Percentiles rank a stretch among this genome's conserved stretches.
These are phyloP conservation scores for Pelargonium fulgidum DNA, from an alignment of 441 rosid genomes.

Conservation along the genomic window DNA sequence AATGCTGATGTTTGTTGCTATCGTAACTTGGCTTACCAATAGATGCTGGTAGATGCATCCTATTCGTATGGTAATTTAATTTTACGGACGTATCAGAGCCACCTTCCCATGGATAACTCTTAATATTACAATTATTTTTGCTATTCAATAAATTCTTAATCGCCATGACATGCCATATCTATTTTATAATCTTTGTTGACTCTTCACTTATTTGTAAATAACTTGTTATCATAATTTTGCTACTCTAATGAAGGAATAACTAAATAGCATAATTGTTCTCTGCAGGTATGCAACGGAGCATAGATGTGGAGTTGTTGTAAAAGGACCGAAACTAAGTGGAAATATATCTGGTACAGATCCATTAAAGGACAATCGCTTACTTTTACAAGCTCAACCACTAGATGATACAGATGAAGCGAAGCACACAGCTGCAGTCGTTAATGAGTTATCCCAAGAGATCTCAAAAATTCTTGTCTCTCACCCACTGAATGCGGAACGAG, in stretches of 20 bases:
- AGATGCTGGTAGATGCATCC: not conserved
- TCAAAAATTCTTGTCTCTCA: constrained; percentile 64
- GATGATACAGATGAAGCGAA: constrained; percentile 79
- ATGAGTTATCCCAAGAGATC: constrained; percentile 75
- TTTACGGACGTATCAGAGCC: not conserved
- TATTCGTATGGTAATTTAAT: not conserved
- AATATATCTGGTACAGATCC: constrained; percentile 96
- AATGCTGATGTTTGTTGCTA: not conserved
- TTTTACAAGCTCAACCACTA: constrained; percentile 64
- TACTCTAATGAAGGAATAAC: not conserved
- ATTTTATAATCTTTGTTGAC: too few relatives aligned
- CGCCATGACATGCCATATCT: too few relatives aligned
- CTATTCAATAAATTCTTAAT: too few relatives aligned
- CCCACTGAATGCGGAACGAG: constrained; percentile 64
- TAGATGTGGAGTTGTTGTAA: constrained; percentile 92
- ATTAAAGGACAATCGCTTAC: constrained; percentile 78
- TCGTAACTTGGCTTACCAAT: not conserved
- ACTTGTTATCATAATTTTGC: too few relatives aligned
- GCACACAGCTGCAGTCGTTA: constrained; percentile 75
- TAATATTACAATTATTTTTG: too few relatives aligned
- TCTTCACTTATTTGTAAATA: too few relatives aligned
- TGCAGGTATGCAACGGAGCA: constrained; percentile 90
- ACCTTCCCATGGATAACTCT: not conserved
- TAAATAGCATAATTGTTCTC: constrained; percentile 7
- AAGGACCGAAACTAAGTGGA: constrained; percentile 82